phyloP scores from a whole-genome alignment of 495 filamentous ascomycete genomes.

The Cenococcum geophilum region DNA sequence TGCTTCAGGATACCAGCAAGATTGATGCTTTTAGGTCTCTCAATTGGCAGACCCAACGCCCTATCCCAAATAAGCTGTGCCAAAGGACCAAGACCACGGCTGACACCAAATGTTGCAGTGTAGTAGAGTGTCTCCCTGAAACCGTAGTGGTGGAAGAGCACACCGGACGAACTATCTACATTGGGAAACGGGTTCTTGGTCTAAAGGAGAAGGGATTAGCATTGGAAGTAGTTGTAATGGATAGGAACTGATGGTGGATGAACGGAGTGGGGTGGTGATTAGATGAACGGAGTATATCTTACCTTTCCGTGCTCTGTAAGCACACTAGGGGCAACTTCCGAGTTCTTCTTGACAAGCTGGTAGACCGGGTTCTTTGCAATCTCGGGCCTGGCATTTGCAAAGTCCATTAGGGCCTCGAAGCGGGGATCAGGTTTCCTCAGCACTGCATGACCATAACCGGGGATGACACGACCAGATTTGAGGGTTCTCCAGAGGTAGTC shows the following conservation, averaged over 20 bases:
- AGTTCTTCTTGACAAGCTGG: conserved; percentile 84
- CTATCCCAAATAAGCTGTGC: conserved; percentile 96
- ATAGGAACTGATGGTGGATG: background rate
- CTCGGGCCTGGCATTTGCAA: conserved; percentile 74
- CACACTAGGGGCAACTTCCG: conserved; percentile 73
- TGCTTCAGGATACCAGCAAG: conserved; percentile 68
- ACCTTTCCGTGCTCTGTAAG: conserved; percentile 86
- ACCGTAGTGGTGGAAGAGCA: conserved; percentile 94
- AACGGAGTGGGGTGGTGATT: too few relatives aligned
- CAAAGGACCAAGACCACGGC: conserved; percentile 81
- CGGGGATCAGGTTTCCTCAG: conserved; percentile 94
- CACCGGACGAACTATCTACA: conserved; percentile 85
- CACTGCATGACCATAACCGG: conserved; percentile 97
- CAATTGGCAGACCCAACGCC: conserved; percentile 91
- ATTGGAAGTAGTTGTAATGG: background rate
- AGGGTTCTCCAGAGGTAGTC: conserved; percentile 89
- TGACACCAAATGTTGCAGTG: conserved; percentile 94
- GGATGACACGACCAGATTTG: conserved; percentile 89
- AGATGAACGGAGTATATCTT: background rate
- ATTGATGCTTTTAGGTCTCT: conserved; percentile 96
- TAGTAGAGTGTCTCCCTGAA: conserved; percentile 97
- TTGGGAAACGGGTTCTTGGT: conserved; percentile 99
- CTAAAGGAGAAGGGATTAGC: conserved; percentile 34
- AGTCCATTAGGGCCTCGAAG: conserved; percentile 94
- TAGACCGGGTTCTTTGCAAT: conserved; percentile 86